Conservation (phyloP, 345 rosid species). For the Lenwebbia sp. region DNA sequence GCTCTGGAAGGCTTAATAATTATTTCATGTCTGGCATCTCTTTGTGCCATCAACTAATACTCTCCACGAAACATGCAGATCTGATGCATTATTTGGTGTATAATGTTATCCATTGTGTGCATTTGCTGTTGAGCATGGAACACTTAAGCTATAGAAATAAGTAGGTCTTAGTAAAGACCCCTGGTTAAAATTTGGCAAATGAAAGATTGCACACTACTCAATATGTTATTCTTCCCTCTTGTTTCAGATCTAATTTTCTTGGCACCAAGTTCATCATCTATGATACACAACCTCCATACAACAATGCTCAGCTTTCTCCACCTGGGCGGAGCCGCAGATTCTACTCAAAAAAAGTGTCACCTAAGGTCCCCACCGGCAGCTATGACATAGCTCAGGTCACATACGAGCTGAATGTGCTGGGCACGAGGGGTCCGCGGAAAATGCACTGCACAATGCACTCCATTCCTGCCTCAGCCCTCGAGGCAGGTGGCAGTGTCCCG, state of each 20-base stretch:
- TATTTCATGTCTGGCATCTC: neutral
- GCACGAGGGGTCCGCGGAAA: constrained; percentile 90
- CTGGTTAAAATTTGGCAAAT: neutral
- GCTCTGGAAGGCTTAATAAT: neutral
- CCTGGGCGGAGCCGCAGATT: constrained; percentile 80
- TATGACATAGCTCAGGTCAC: constrained; percentile 77
- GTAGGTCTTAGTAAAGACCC: neutral
- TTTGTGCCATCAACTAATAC: neutral
- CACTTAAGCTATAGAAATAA: neutral
- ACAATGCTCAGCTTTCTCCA: constrained; percentile 51
- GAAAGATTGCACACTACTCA: neutral
- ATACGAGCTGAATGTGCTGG: constrained; percentile 85
- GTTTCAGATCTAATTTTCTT: constrained; percentile 79
- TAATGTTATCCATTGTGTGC: neutral
- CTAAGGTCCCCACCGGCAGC: constrained; percentile 84
- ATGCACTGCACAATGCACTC: constrained; percentile 88
- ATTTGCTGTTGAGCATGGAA: neutral
- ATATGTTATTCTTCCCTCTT: neutral
- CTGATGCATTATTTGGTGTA: neutral
- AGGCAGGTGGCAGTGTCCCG: constrained; percentile 67
- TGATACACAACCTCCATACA: constrained; percentile 90
- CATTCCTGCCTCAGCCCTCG: constrained; percentile 66
- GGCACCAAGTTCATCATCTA: constrained; percentile 84
- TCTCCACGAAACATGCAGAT: neutral
- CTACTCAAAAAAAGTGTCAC: constrained; percentile 76